Evolutionary conservation across 2,329 filamentous ascomycete species (phyloP).

Genomic region (Leptographium wingfieldii): DNA sequence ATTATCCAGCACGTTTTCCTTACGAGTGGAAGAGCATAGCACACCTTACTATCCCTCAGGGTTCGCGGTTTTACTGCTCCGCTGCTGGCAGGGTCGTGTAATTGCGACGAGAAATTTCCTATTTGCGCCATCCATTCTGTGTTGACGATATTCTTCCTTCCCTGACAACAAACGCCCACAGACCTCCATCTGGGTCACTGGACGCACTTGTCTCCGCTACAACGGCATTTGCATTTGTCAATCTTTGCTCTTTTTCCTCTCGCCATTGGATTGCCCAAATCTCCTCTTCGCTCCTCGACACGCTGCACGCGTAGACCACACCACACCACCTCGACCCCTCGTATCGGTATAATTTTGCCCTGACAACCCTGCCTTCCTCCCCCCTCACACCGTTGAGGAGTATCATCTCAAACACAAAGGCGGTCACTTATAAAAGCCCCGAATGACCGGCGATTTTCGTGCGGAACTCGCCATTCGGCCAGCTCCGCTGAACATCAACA

Average conservation of each 20-base stretch:
- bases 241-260: neutral
- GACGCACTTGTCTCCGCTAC: neutral
- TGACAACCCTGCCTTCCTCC: neutral
- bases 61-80: constrained; percentile 2
- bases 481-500: constrained; percentile 9
- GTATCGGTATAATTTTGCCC: neutral
- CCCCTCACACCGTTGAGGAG: neutral
- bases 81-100: neutral
- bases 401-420: neutral
- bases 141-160: neutral
- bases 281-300: neutral
- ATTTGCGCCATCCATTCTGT: constrained; percentile 5
- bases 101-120: constrained; percentile 7
- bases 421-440: neutral
- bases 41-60: constrained; percentile 6
- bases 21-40: neutral
- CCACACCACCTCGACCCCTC: neutral
- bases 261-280: neutral
- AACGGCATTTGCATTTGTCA: neutral
- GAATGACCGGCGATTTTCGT: constrained; percentile 12
- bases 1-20: constrained; percentile 2
- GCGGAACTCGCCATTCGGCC: constrained; percentile 16
- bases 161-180: neutral
- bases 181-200: neutral
- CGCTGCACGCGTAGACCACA: neutral